Percentiles rank a stretch among this genome's conserved stretches.
Conservation (phyloP, 2,329 filamentous ascomycete species). For the Colletotrichum sp. region DNA sequence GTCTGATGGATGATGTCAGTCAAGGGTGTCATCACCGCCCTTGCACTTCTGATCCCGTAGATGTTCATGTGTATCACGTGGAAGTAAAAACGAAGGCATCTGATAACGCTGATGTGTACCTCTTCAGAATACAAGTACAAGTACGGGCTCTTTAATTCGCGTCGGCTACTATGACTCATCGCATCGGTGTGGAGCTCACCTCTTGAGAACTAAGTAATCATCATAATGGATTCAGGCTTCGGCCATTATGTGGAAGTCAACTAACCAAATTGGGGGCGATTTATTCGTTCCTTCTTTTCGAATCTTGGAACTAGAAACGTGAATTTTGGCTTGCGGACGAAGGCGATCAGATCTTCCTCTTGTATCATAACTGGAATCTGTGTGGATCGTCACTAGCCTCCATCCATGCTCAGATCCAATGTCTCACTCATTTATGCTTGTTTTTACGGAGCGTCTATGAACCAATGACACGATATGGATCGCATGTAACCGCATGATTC, state of each 20-base stretch:
- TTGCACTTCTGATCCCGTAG: background rate
- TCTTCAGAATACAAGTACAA: background rate
- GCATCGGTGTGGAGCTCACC: background rate
- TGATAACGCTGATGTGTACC: background rate
- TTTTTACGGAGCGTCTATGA: background rate
- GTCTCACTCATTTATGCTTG: background rate
- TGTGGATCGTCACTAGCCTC: background rate
- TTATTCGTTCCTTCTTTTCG: background rate
- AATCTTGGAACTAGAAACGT: background rate
- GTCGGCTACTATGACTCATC: rapidly evolving
- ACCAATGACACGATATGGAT: background rate
- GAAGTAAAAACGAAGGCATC: background rate
- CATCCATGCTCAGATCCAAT: background rate
- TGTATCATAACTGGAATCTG: background rate
- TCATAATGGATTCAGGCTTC: rapidly evolving
- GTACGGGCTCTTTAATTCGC: rapidly evolving
- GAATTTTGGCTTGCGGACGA: background rate
- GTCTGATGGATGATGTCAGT: background rate
- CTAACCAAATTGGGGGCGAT: background rate
- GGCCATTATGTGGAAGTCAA: background rate
- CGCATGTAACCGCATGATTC: background rate
- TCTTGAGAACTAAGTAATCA: background rate
- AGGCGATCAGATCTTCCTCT: background rate
- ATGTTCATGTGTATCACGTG: background rate
- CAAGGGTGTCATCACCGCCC: background rate